Base-by-base conservation (phyloP, 2,329 filamentous ascomycete genomes). In the Sporothrix phasma region DNA sequence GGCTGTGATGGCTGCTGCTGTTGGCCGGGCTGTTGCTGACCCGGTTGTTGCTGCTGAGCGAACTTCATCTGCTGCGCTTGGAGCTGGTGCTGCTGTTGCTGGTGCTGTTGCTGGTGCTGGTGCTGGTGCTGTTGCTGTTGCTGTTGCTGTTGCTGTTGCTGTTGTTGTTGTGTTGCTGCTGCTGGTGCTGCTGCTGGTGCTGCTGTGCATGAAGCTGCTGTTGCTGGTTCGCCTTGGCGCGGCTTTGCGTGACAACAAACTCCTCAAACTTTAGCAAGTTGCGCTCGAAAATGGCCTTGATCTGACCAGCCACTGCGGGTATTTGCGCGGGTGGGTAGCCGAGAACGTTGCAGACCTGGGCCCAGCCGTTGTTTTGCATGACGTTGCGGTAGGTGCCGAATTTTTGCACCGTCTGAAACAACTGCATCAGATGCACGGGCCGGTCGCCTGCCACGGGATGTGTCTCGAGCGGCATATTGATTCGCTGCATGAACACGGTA, bases 211-310 rank as follows among this genome's bases (percentile, higher is more conserved):
- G 78, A 41, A 75, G 68, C 8, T 73, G 70, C 60, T 80, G 79
- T 65, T 74, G 74, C 67, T 74, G 76, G 61, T 80, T 76, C 72
- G 82, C 79, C 69, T 80, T 79, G 49, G 79, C 77, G 29, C 78
- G 79, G 68, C 79, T 79, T 66, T 84, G 84, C 69, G 81, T 59
- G 39, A 59, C 72, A 78, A 83, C 88, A 1, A 82, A 83, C 65
- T 87, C 84, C 72, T 97, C 92, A 68, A 96, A 97, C 37, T 86
- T 83, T 29, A 83, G 77, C 5, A 97, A 76, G 68, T 92, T 92
- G 41, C 84, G 81, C 70, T 92, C 87, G 74, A 94, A 96, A 6
- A 90, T 81, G 31, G 82, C 80, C 69, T 86, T 85, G 69, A 97
- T 74, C 69, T 94, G 86, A 65, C 84, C 81, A 2, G 85, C 80